A percentile compares a stretch with the other conserved stretches of the same genome.
Conservation (phyloP, 345 rosid species). For the Dimocarpus longan region DNA sequence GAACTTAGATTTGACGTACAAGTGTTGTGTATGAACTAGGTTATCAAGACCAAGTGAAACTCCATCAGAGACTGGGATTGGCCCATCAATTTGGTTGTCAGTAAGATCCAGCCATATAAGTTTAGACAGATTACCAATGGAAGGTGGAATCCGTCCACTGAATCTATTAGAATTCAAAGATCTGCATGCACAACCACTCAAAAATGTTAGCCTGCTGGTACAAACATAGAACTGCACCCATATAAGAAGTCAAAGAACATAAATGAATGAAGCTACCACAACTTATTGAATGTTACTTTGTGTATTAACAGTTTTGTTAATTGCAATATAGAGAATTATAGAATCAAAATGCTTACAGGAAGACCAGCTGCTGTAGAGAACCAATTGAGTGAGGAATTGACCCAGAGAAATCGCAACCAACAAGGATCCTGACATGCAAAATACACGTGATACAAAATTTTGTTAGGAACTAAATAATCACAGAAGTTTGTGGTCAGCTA, state of each 20-base stretch:
- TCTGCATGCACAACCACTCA: constrained; percentile 30
- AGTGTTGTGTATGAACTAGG: constrained; percentile 32
- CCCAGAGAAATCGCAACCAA: constrained; percentile 37
- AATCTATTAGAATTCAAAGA: constrained; percentile 47
- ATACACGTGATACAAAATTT: not conserved
- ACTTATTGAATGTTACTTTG: not conserved
- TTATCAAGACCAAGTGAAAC: constrained; percentile 48
- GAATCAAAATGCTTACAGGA: constrained; percentile 28
- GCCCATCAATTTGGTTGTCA: constrained; percentile 42
- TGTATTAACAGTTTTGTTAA: too few relatives aligned
- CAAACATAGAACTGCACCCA: not conserved
- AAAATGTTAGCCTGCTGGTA: not conserved
- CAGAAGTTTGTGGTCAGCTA: constrained; percentile 5
- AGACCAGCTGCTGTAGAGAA: constrained; percentile 24
- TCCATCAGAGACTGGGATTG: constrained; percentile 45
- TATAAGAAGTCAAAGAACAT: not conserved
- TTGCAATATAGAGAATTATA: too few relatives aligned
- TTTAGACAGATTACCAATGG: constrained; percentile 40
- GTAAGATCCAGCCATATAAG: constrained; percentile 53
- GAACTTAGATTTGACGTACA: constrained; percentile 31
- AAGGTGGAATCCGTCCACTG: constrained; percentile 43
- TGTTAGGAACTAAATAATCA: not conserved
- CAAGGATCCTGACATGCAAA: constrained; percentile 29
- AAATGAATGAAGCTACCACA: not conserved
- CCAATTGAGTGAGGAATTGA: constrained; percentile 35